These are phyloP conservation scores for Cryomyces minteri DNA, from an alignment of 495 filamentous ascomycete genomes.

Conservation along the genomic window DNA sequence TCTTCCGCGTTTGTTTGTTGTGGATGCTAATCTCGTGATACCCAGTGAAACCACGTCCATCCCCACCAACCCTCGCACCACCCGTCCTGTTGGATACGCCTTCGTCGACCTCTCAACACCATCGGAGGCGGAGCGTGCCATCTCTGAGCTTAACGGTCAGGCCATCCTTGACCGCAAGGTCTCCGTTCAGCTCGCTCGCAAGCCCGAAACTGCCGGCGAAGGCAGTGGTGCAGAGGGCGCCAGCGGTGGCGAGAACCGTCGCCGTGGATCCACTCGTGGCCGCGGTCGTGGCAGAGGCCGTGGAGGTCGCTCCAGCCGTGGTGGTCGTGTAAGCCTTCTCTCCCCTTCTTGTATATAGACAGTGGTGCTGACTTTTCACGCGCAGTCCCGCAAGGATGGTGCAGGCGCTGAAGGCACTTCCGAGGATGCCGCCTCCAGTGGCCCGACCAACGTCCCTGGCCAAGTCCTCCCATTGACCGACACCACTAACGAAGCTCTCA, in stretches of 20 bases:
- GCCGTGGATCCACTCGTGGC: constrained; percentile 20
- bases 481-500: constrained; percentile 37
- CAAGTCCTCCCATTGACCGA: constrained; percentile 38
- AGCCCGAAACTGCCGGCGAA: constrained; percentile 74
- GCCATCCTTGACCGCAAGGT: constrained; percentile 96
- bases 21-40: constrained; percentile 5
- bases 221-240: constrained; percentile 43
- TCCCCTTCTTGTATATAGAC: constrained; percentile 1
- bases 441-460: constrained; percentile 31
- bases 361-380: constrained; percentile 2
- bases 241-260: constrained; percentile 29
- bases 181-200: constrained; percentile 93
- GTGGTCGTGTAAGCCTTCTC: constrained; percentile 31
- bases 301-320: constrained; percentile 64
- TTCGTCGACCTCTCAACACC: constrained; percentile 96
- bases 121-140: constrained; percentile 83
- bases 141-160: constrained; percentile 85
- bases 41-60: constrained; percentile 94
- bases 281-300: constrained; percentile 36
- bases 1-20: neutral
- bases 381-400: constrained; percentile 8
- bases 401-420: constrained; percentile 5
- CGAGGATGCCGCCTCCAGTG: constrained; percentile 19
- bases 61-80: constrained; percentile 95
- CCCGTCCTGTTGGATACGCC: constrained; percentile 93